Evolutionary conservation across 768 basidiomycete species (phyloP).

Genomic region (Piloderma croceum): DNA sequence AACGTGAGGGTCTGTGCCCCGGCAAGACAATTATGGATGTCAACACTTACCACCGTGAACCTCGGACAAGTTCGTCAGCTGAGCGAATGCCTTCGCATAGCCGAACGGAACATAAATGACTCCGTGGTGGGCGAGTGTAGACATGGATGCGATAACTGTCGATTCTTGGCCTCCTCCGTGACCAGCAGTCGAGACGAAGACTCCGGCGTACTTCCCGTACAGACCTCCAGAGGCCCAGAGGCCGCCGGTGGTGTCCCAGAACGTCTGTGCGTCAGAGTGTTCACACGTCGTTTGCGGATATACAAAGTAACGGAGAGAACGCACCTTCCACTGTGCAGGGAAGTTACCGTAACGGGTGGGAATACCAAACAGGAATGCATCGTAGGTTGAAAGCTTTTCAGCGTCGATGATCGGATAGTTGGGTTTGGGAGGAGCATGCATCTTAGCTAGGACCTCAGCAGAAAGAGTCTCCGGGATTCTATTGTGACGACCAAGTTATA

Average conservation of each 20-base stretch:
- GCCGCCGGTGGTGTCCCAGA: conserved; percentile 53
- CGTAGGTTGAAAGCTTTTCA: conserved; percentile 36
- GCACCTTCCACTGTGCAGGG: conserved; percentile 32
- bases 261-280: too few relatives aligned
- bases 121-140: conserved; percentile 46
- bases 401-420: conserved; percentile 45
- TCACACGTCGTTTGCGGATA: too few relatives aligned
- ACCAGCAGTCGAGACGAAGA: conserved; percentile 48
- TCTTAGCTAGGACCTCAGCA: conserved; percentile 41
- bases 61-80: conserved; percentile 27
- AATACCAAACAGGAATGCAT: conserved; percentile 44
- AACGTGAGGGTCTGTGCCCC: background rate
- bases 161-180: conserved; percentile 52
- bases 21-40: background rate
- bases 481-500: too few relatives aligned
- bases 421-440: conserved; percentile 50
- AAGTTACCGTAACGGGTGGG: conserved; percentile 42
- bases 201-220: conserved; percentile 46
- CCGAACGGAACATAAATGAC: conserved; percentile 46
- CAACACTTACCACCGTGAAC: conserved; percentile 28
- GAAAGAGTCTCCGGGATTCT: conserved; percentile 54
- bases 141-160: conserved; percentile 29
- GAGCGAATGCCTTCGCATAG: conserved; percentile 29
- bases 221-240: conserved; percentile 43
- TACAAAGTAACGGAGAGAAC: too few relatives aligned